Percentiles rank a stretch among this genome's conserved stretches.
These are phyloP conservation scores for Ustilago vetiveriae DNA, from an alignment of 1,284 basidiomycete species.

Conservation along the genomic window DNA sequence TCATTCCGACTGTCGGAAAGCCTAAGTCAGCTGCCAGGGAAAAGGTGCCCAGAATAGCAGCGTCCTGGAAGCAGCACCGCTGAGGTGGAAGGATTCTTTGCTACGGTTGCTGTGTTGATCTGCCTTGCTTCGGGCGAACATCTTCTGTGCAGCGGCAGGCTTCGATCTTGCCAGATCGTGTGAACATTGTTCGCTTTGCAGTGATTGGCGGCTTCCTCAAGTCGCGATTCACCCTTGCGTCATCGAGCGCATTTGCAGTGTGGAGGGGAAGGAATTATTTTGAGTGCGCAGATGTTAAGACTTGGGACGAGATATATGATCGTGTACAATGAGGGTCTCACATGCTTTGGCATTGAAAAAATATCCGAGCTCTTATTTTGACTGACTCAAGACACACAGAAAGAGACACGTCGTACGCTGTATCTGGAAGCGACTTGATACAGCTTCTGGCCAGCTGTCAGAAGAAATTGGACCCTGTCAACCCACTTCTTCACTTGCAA, in stretches of 20 bases:
- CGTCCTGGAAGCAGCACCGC: not conserved
- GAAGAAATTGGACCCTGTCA: no score
- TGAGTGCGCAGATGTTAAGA: not conserved
- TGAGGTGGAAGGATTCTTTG: not conserved
- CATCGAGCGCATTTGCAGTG: conserved; percentile 25
- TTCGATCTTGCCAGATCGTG: conserved; percentile 26
- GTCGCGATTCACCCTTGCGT: conserved; percentile 21
- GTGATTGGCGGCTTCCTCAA: conserved; percentile 10
- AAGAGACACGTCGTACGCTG: no score
- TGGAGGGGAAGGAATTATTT: conserved; percentile 18
- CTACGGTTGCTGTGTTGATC: not conserved
- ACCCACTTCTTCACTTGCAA: no score
- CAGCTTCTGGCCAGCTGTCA: no score
- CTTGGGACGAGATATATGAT: no score
- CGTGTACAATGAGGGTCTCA: no score
- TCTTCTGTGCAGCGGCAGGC: not conserved
- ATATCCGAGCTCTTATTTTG: no score
- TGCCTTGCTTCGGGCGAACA: conserved; percentile 10
- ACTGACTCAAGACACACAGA: no score
- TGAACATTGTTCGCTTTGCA: conserved; percentile 1
- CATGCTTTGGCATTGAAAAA: no score
- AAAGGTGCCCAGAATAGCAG: conserved; percentile 17
- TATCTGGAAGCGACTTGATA: no score
- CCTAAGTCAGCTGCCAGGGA: not conserved
- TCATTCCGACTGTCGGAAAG: conserved; percentile 7